Percentiles rank a stretch among this genome's conserved stretches.
phyloP scores from a whole-genome alignment of 768 basidiomycete species.

The Pholiota microspora region DNA sequence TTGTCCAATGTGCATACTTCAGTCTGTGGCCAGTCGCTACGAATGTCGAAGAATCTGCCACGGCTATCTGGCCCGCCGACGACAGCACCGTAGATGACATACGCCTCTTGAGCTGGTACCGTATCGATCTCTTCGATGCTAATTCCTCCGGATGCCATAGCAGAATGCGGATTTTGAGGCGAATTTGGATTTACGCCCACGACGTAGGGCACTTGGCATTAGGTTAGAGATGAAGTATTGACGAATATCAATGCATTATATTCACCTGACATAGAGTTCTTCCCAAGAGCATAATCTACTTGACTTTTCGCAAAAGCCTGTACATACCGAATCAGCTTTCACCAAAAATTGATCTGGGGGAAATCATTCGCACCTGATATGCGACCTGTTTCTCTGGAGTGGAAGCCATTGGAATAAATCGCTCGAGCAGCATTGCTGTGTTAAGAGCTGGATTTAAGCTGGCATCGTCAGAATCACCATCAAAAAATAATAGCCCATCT shows the following conservation, averaged over 20 bases:
- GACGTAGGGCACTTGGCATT: slow-evolving; percentile 65
- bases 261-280: slow-evolving; percentile 86
- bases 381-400: slow-evolving; percentile 50
- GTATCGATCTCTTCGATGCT: slow-evolving; percentile 70
- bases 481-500: slow-evolving; percentile 82
- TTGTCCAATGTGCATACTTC: slow-evolving; percentile 56
- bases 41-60: slow-evolving; percentile 81
- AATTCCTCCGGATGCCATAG: slow-evolving; percentile 81
- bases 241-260: not conserved
- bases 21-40: slow-evolving; percentile 86
- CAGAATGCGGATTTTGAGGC: slow-evolving; percentile 87
- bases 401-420: slow-evolving; percentile 75
- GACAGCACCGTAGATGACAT: slow-evolving; percentile 84
- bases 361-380: slow-evolving; percentile 51
- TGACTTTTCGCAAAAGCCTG: slow-evolving; percentile 77
- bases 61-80: slow-evolving; percentile 81
- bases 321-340: not conserved
- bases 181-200: slow-evolving; percentile 91
- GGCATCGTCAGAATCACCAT: slow-evolving; percentile 79
- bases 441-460: slow-evolving; percentile 87
- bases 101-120: slow-evolving; percentile 65
- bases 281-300: slow-evolving; percentile 79
- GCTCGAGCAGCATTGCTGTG: slow-evolving; percentile 76
- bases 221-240: not conserved
- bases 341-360: not conserved